Evolutionary conservation across 352 stramenopile species (phyloP).

Genomic region (Globisporangium nagaii): DNA sequence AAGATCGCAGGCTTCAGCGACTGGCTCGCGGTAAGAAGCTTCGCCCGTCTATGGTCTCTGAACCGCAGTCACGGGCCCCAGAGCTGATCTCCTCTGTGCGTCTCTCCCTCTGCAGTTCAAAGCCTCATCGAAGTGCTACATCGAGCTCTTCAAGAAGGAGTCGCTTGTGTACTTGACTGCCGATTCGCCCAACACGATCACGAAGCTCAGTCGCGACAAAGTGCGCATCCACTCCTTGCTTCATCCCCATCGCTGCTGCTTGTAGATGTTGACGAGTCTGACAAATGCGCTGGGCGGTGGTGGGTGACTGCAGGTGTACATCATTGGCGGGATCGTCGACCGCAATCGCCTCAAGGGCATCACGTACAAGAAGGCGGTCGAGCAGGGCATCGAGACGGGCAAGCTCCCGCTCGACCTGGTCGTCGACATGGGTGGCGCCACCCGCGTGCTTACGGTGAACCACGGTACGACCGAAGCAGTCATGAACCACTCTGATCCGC

Average conservation of each 20-base stretch:
- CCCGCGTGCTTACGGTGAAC: constrained; percentile 85
- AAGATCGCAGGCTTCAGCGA: constrained; percentile 90
- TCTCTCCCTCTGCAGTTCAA: constrained; percentile 42
- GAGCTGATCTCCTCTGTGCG: neutral
- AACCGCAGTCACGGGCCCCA: too few species aligned
- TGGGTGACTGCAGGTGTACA: constrained; percentile 68
- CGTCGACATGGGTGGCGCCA: constrained; percentile 64
- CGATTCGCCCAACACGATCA: constrained; percentile 91
- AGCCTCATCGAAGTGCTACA: constrained; percentile 49
- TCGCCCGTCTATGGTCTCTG: too few species aligned
- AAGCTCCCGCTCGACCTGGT: constrained; percentile 89
- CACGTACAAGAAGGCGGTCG: constrained; percentile 88
- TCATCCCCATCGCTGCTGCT: neutral
- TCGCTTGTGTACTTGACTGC: constrained; percentile 94
- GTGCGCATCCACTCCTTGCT: constrained; percentile 13
- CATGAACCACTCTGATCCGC: neutral
- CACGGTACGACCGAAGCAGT: constrained; percentile 46
- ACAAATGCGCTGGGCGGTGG: too few species aligned
- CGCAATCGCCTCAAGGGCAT: constrained; percentile 94
- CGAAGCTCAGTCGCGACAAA: constrained; percentile 81
- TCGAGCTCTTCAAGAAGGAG: constrained; percentile 72
- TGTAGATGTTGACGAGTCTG: too few species aligned
- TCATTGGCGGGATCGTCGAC: constrained; percentile 97
- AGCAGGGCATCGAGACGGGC: constrained; percentile 88
- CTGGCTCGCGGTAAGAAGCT: constrained; percentile 50